Evolutionary conservation across 345 rosid genomes (phyloP).

Genomic region (Hypericum androsaemum): DNA sequence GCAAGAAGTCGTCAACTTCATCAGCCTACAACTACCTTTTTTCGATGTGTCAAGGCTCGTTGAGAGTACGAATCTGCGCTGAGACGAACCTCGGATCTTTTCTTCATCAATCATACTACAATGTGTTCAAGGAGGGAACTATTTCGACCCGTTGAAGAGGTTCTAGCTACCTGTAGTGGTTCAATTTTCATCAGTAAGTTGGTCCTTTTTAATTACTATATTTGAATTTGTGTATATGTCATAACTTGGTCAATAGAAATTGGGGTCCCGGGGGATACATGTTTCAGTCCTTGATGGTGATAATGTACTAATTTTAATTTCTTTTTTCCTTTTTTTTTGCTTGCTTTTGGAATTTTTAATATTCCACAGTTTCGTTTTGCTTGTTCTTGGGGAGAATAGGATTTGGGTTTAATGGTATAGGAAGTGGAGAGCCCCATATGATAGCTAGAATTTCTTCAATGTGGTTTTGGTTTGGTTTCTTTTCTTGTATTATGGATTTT

Average conservation of each 20-base stretch:
- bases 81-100: conserved; percentile 95
- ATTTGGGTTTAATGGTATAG: too few species aligned
- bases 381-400: too few species aligned
- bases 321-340: too few species aligned
- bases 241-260: conserved; percentile 5
- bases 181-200: conserved; percentile 18
- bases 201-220: conserved; percentile 25
- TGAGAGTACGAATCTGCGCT: conserved; percentile 36
- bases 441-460: too few species aligned
- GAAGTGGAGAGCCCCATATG: too few species aligned
- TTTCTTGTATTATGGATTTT: too few species aligned
- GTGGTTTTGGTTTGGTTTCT: too few species aligned
- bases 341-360: too few species aligned
- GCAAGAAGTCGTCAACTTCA: conserved; percentile 20
- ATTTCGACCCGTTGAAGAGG: conserved; percentile 18
- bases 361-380: too few species aligned
- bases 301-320: too few species aligned
- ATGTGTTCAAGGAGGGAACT: conserved; percentile 25
- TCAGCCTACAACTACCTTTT: conserved; percentile 32
- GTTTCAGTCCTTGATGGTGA: conserved; percentile 12
- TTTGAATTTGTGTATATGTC: conserved; percentile 26
- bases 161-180: conserved; percentile 16
- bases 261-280: conserved; percentile 22
- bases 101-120: conserved; percentile 23
- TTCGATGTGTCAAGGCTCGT: conserved; percentile 26